phyloP scores from a whole-genome alignment of 2,329 filamentous ascomycete genomes.

The Phialemonium atrogriseum region DNA sequence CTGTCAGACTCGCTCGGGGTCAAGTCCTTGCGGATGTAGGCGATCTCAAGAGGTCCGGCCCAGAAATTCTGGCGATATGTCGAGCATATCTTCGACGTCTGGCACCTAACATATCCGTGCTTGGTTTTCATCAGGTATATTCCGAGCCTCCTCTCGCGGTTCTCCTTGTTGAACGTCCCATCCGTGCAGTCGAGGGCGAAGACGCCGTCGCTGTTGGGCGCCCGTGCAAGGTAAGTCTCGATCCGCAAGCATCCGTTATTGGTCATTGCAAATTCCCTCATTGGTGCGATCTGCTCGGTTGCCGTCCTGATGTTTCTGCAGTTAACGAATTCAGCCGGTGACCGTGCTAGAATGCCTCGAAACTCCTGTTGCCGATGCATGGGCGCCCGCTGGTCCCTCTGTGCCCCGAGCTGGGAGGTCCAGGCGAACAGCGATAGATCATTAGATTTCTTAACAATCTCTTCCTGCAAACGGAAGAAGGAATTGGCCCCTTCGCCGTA shows the following conservation, averaged over 20 bases:
- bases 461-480: conserved; percentile 16
- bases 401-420: conserved; percentile 6
- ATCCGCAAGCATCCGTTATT: conserved; percentile 9
- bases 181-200: conserved; percentile 7
- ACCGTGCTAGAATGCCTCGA: conserved; percentile 9
- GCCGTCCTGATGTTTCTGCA: conserved; percentile 6
- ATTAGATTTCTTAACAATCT: conserved; percentile 12
- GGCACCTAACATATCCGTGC: conserved; percentile 4
- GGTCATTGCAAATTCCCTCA: conserved; percentile 9
- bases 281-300: conserved; percentile 6
- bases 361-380: conserved; percentile 6
- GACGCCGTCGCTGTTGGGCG: conserved; percentile 7
- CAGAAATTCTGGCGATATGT: conserved; percentile 5
- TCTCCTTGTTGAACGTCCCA: not conserved
- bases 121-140: conserved; percentile 8
- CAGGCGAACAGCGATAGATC: conserved; percentile 11
- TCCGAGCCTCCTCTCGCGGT: conserved; percentile 2
- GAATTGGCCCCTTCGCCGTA: conserved; percentile 18
- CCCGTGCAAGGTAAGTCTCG: conserved; percentile 5
- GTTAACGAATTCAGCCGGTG: conserved; percentile 7
- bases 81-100: conserved; percentile 4
- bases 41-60: conserved; percentile 1
- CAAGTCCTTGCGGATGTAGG: conserved; percentile 5
- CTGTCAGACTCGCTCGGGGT: conserved; percentile 2
- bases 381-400: conserved; percentile 1